Evolutionary conservation across 352 stramenopile species (phyloP).

Genomic region (Plasmopara viticola): DNA sequence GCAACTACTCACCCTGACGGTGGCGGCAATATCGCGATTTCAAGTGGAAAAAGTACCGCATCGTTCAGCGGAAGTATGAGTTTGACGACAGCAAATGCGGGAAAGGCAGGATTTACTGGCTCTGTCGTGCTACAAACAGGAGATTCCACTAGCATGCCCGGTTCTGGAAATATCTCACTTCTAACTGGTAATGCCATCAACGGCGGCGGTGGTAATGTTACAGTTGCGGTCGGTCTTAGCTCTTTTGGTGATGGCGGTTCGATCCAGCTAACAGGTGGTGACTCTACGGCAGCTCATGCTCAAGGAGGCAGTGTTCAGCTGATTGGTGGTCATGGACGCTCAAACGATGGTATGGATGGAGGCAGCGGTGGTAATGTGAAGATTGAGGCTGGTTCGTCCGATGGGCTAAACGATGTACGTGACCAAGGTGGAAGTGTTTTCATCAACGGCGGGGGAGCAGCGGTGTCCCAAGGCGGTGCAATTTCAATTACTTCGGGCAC

Average conservation of each 20-base stretch:
- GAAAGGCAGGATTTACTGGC: conserved; percentile 63
- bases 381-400: conserved; percentile 38
- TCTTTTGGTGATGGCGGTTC: conserved; percentile 45
- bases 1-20: conserved; percentile 33
- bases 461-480: conserved; percentile 34
- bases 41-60: conserved; percentile 43
- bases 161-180: conserved; percentile 66
- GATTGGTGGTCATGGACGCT: conserved; percentile 37
- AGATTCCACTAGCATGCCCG: conserved; percentile 34
- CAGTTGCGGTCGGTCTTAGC: conserved; percentile 36
- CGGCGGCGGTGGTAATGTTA: conserved; percentile 58
- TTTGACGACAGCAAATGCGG: conserved; percentile 44
- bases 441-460: conserved; percentile 37
- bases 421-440: conserved; percentile 36
- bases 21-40: conserved; percentile 47
- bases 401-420: conserved; percentile 26
- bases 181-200: conserved; percentile 42
- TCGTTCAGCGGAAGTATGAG: conserved; percentile 45
- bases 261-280: conserved; percentile 39
- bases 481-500: conserved; percentile 37
- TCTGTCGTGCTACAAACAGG: conserved; percentile 64
- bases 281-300: conserved; percentile 31
- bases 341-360: conserved; percentile 42
- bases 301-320: conserved; percentile 44
- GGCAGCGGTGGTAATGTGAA: conserved; percentile 52